Base-by-base conservation (phyloP, 148 eudicot genomes). In the Fagopyrum homotropicum region DNA sequence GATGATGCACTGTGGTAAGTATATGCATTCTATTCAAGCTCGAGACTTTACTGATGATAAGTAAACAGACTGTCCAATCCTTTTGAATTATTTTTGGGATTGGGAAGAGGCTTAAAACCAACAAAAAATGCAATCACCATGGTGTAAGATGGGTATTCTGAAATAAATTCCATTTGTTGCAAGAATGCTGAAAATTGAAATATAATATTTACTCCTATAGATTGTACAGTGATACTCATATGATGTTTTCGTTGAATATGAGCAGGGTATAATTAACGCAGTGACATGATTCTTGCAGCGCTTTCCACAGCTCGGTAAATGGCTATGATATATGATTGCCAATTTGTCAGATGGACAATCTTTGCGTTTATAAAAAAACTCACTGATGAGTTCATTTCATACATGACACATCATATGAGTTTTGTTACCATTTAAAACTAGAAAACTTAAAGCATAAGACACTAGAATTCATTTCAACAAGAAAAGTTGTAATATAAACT, bases 251-350 rank as follows among this genome's bases (percentile, higher is more conserved):
- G 3, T 35, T 75, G 77, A 12, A 35, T 7, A 54, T 78, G 7
- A 54, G n/a, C 84, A 92, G 98, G 85, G 66, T 80, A 85, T 80
- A 51, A 93, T 93, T 57, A 86, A 83, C 82, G 96, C 89, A 6
- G 92, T 93, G 60, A 81, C 89, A 73, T 89, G 96, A 96, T 78
- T 93, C 78, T 87, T 93, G 75, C 87, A 93, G 73, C 77, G 73
- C 40, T 90, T 93, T 50, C 98, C 98, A 8, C 82, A 80, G 64
- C 81, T 93, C 29, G 74, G 45, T 30, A 72, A 72, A 72, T 72
- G 74, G 74, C 43, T 72, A 72, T 72, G 26, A 44, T 56, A 76
- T 76, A 0, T 40, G 45, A 63, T 29, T 22, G 26, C 26, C 26
- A 22, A 22, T 22, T 22, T 22, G 26, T 22, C 26, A 22, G 26